Conservation (phyloP, 768 basidiomycete genomes). For the Leucocoprinus sp. region DNA sequence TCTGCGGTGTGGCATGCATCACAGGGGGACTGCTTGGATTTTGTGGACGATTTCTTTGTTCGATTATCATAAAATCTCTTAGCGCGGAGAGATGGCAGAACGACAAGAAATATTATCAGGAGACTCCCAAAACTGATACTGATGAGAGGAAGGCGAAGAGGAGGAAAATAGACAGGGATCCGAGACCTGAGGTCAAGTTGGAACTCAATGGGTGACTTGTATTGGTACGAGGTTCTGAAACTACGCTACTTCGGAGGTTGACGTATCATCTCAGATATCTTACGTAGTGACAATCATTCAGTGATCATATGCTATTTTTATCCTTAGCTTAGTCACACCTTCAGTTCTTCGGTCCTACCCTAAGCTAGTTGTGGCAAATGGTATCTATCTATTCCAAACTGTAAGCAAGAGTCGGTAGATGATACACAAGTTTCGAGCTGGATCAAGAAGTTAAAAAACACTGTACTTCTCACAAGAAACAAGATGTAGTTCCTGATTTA, state of each 20-base stretch:
- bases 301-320: neutral
- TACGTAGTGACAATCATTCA: neutral
- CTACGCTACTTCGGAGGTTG: neutral
- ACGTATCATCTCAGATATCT: neutral
- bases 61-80: neutral
- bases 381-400: too few relatives aligned
- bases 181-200: slow-evolving; percentile 6
- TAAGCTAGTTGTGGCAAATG: too few relatives aligned
- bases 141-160: slow-evolving; percentile 9
- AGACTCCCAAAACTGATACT: neutral
- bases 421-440: too few relatives aligned
- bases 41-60: slow-evolving; percentile 21
- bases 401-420: too few relatives aligned
- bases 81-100: neutral
- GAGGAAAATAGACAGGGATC: slow-evolving; percentile 2
- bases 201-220: neutral
- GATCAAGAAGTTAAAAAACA: too few relatives aligned
- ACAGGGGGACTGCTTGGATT: slow-evolving; percentile 38
- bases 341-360: too few relatives aligned
- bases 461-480: too few relatives aligned
- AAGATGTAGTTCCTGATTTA: neutral
- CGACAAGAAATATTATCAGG: neutral
- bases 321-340: neutral
- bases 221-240: neutral
- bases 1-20: slow-evolving; percentile 49